Evolutionary conservation across 352 stramenopile species (phyloP), one percentile per base, ranked within the genome.

Genomic region (Globisporangium camurandrum): DNA sequence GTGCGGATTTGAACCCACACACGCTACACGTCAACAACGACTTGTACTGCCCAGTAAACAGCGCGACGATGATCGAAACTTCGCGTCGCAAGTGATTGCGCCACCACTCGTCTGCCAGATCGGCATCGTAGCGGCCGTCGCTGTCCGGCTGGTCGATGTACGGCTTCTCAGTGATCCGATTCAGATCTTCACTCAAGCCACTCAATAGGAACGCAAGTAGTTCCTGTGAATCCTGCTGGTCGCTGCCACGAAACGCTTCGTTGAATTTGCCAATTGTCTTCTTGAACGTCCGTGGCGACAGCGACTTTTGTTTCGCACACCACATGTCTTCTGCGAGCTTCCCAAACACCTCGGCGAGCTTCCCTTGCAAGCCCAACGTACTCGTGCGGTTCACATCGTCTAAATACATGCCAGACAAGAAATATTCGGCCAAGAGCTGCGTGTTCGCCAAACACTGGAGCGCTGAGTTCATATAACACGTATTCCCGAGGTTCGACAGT

Each of bases 31-130:
- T 98, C 23, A 98, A 62, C 22, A 98, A 75, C 54, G 89, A 98
- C 64, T 99, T 98, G 75, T 99, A 99, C 72, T 99, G 97, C 0
- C 97, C 97, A 9, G 92, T 97, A 61, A 99, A 99, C 4, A 99
- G 75, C n/a, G 96, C 96, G 16, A 98, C 96, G 45, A 99, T 95
- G 49, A 99, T 98, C 10, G 89, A 98, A 38, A 98, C 84, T 66
- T 99, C 96, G 27, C 97, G 76, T 36, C 95, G 86, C 23, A 99
- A 75, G 66, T 99, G 95, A 58, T 98, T 98, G 16, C 85, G 71
- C 97, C 97, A 99, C 96, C 97, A 99, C 64, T 99, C 98, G 52
- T 98, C 90, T 10, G 97, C 97, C 24, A 99, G 66, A 65, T 98
- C 97, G 9, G 81, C 81, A 64, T 99, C 97, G 33, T 96, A 95